Base-by-base conservation (phyloP, 2,329 filamentous ascomycete genomes). In the Chaetomium olivaceum region DNA sequence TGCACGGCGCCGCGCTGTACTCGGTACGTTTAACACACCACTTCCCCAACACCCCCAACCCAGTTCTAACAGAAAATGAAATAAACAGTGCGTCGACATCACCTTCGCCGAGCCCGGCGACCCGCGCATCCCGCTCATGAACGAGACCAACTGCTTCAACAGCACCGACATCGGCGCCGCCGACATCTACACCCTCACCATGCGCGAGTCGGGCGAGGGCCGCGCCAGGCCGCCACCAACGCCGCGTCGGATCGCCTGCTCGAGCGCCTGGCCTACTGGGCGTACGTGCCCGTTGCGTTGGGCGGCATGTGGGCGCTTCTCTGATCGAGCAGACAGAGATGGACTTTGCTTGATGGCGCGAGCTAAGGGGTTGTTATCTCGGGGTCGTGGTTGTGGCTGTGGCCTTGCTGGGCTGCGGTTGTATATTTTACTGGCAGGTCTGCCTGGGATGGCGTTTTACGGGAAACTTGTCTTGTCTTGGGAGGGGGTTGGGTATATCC, bases 91-190 rank as follows among this genome's bases (percentile, higher is more conserved):
- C 76, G 93, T 96, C 71, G 94, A 98, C 75, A 96, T 98, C 73
- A 94, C 90, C 56, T 96, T 98, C 72, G 91, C 89, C 57, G 91
- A 93, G 1, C 91, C 91, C 27, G 80, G 87, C 73, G 90, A 96
- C 75, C 69, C 78, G 48, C 80, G 79, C 55, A 87, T 96, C 58
- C 81, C 81, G 63, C 82, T 89, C 71, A 91, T 97, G 70, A 96
- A 91, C 75, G 81, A 83, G 66, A 84, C 87, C 16, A 97, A 97
- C 79, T 98, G 94, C 83, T 93, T 90, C 83, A 98, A 98, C 81
- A 91, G 89, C 66, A 88, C 85, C 55, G 82, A 91, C 63, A 87
- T 97, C 71, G 85, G 85, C 69, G 93, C 95, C 81, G 85, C 91
- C 62, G 83, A 89, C 69, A 82, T 97, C 70, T 97, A 92, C 81